Evolutionary conservation across 208 protist genomes (phyloP).

Genomic region (Leptomonas seymouri): DNA sequence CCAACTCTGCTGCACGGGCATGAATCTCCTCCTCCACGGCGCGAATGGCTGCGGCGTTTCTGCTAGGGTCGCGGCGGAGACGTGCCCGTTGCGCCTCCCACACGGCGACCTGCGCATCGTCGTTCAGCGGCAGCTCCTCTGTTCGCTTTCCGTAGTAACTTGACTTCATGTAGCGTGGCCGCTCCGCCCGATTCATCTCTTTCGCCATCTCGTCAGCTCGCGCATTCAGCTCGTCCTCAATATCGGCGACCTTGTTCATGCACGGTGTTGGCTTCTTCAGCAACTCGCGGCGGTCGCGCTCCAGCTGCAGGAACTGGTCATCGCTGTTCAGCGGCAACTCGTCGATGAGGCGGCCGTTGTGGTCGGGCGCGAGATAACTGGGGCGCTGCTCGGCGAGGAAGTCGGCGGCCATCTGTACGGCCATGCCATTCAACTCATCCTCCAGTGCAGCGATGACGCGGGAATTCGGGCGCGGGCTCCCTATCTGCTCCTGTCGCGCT

Average conservation of each 20-base stretch:
- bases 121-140: slow-evolving; percentile 46
- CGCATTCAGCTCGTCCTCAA: slow-evolving; percentile 33
- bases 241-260: slow-evolving; percentile 11
- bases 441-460: slow-evolving; percentile 27
- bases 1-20: slow-evolving; percentile 41
- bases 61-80: slow-evolving; percentile 29
- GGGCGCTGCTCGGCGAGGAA: slow-evolving; percentile 45
- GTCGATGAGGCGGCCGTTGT: slow-evolving; percentile 35
- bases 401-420: slow-evolving; percentile 39
- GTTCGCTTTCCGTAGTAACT: slow-evolving; percentile 36
- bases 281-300: slow-evolving; percentile 45
- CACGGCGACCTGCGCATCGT: slow-evolving; percentile 34
- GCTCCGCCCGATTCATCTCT: slow-evolving; percentile 43
- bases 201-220: slow-evolving; percentile 40
- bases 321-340: slow-evolving; percentile 50
- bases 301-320: slow-evolving; percentile 45
- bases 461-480: slow-evolving; percentile 22
- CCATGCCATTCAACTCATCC: slow-evolving; percentile 39
- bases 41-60: slow-evolving; percentile 39
- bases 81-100: slow-evolving; percentile 64
- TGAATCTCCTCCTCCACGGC: slow-evolving; percentile 48
- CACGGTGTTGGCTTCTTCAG: slow-evolving; percentile 33
- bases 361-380: slow-evolving; percentile 46
- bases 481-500: slow-evolving; percentile 41
- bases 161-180: slow-evolving; percentile 41